These are phyloP conservation scores for Aspergillus sp. DNA, from an alignment of 2,329 filamentous ascomycete genomes.

Conservation along the genomic window DNA sequence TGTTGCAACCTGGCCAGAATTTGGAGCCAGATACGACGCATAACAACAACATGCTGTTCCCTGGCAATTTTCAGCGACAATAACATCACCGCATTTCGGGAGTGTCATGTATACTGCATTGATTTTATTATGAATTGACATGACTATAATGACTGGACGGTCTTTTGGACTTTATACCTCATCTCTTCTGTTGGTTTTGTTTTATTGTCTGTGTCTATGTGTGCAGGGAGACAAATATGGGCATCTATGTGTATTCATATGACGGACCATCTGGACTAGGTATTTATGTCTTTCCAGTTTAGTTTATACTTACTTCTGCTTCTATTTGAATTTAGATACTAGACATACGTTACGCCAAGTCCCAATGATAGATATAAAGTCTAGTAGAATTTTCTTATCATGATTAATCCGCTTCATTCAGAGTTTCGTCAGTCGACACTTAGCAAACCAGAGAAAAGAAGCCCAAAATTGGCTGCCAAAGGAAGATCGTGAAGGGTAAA, in stretches of 20 bases:
- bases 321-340: no score
- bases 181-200: not conserved
- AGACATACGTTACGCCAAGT: no score
- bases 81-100: not conserved
- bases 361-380: no score
- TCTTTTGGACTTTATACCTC: not conserved
- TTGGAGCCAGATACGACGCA: slow-evolving; percentile 6
- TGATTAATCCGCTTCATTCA: no score
- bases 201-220: not conserved
- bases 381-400: no score
- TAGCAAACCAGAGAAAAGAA: no score
- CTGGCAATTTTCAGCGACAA: slow-evolving; percentile 10
- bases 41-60: slow-evolving; percentile 9
- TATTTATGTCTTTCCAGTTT: no score
- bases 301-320: no score
- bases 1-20: slow-evolving; percentile 4
- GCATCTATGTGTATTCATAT: no score
- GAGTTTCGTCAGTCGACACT: no score
- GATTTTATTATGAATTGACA: not conserved
- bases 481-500: not conserved
- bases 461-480: not conserved
- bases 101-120: not conserved
- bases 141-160: not conserved
- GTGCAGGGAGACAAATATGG: not conserved
- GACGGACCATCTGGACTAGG: no score